phyloP scores from a whole-genome alignment of 139 green algal genomes.

The Yamagishiella unicocca region DNA sequence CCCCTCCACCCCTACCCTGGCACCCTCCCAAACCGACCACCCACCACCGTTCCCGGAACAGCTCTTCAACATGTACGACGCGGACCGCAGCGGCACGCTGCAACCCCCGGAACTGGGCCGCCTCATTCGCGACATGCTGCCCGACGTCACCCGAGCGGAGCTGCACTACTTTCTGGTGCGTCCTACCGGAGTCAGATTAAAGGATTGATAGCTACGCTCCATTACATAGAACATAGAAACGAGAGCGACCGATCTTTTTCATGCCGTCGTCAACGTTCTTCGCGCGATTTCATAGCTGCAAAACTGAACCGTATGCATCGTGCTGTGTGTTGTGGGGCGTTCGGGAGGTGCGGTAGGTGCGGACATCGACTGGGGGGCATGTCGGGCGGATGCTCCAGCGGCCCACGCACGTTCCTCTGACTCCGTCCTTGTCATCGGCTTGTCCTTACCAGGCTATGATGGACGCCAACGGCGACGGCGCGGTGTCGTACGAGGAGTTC shows the following conservation, averaged over 20 bases:
- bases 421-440: too few relatives aligned
- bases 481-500: constrained; percentile 59
- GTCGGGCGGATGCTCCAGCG: too few relatives aligned
- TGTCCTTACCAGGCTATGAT: constrained; percentile 56
- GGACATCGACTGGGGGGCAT: too few relatives aligned
- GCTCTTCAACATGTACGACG: constrained; percentile 35
- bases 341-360: too few relatives aligned
- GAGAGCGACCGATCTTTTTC: too few relatives aligned
- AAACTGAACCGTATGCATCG: too few relatives aligned
- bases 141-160: constrained; percentile 44
- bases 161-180: constrained; percentile 61
- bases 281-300: too few relatives aligned
- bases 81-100: constrained; percentile 48
- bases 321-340: too few relatives aligned
- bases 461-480: constrained; percentile 62
- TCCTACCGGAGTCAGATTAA: neutral
- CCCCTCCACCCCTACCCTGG: neutral
- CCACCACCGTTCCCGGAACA: neutral
- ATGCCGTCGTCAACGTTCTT: too few relatives aligned
- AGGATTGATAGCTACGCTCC: neutral
- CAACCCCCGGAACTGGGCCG: constrained; percentile 48
- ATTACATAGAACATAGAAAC: too few relatives aligned
- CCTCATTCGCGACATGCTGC: constrained; percentile 43
- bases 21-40: neutral
- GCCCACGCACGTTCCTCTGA: too few relatives aligned